Evolutionary conservation across 805 yeast genomes (phyloP).

Genomic region (Starmerella khaoyaiensis): DNA sequence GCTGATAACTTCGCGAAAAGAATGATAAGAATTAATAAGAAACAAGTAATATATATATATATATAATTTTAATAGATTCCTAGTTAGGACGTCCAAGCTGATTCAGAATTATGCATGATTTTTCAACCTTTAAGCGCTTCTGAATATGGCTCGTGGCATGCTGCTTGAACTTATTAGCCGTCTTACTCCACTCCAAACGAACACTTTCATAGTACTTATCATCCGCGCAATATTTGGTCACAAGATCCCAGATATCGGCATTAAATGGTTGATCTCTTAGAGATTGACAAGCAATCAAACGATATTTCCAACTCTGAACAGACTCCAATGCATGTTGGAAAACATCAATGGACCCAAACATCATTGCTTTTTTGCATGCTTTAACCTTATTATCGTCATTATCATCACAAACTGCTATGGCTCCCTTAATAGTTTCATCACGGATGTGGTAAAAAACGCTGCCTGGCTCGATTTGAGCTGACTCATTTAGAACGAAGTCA

Average conservation of each 20-base stretch:
- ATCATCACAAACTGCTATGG: conserved; percentile 9
- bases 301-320: conserved; percentile 47
- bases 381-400: conserved; percentile 20
- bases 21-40: neutral
- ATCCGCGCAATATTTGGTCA: conserved; percentile 10
- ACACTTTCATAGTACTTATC: conserved; percentile 38
- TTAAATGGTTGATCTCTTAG: conserved; percentile 20
- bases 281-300: conserved; percentile 35
- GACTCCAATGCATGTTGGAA: conserved; percentile 23
- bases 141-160: neutral
- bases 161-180: conserved; percentile 24
- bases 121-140: neutral
- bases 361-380: conserved; percentile 12
- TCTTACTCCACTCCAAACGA: conserved; percentile 37
- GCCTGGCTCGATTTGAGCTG: neutral
- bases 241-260: conserved; percentile 9
- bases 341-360: neutral
- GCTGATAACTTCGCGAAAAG: neutral
- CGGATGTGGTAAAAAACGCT: neutral
- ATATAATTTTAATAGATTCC: neutral
- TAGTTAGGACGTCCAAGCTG: conserved; percentile 1
- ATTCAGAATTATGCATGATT: conserved; percentile 2
- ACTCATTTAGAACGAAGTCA: conserved; percentile 30
- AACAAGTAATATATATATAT: neutral
- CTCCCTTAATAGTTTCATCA: neutral